Percentiles rank a stretch among this genome's conserved stretches.
Evolutionary conservation across 139 green algal genomes (phyloP).

Genomic region (Chloropicon primus): DNA sequence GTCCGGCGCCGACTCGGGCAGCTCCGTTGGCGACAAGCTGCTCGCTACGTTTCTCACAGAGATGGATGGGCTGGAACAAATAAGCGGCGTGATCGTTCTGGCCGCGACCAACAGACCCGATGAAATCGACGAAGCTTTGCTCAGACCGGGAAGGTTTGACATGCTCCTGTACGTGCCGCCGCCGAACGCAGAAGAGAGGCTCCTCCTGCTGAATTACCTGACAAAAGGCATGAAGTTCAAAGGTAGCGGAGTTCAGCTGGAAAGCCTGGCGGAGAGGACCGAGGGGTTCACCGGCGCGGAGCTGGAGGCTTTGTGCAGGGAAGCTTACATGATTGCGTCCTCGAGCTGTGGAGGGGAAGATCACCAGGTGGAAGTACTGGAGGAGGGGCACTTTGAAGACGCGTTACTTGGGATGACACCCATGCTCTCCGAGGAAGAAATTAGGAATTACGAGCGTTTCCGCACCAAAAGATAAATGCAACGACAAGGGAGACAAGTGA

Average conservation of each 20-base stretch:
- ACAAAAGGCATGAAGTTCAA: conserved; percentile 43
- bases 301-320: conserved; percentile 28
- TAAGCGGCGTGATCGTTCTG: conserved; percentile 61
- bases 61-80: conserved; percentile 61
- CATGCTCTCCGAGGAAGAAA: background rate
- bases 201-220: conserved; percentile 38
- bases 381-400: background rate
- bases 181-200: conserved; percentile 50
- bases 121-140: conserved; percentile 55
- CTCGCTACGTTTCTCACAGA: conserved; percentile 70
- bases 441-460: background rate
- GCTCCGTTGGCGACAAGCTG: conserved; percentile 35
- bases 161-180: conserved; percentile 75
- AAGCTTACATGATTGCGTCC: conserved; percentile 60
- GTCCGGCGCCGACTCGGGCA: conserved; percentile 7
- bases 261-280: conserved; percentile 1
- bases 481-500: too few species aligned
- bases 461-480: too few species aligned
- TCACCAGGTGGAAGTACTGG: too few species aligned
- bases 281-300: conserved; percentile 26
- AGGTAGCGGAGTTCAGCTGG: conserved; percentile 54
- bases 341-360: background rate
- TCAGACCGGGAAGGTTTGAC: conserved; percentile 71
- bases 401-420: background rate
- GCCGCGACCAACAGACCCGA: conserved; percentile 65